These are phyloP conservation scores for Gossypium sturtianum DNA, from an alignment of 345 rosid genomes.

Conservation along the genomic window DNA sequence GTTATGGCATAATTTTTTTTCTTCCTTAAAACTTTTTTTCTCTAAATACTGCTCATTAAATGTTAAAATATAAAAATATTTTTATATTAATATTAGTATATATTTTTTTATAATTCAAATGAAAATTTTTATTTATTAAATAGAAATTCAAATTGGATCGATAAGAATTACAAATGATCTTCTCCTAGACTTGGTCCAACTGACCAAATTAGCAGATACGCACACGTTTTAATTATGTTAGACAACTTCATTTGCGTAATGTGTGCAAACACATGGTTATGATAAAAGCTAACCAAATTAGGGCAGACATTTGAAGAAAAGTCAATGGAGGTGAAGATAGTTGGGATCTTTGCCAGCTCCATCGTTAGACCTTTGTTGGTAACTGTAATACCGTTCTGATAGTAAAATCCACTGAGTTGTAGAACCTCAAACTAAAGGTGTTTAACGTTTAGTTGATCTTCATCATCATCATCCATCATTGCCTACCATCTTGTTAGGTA, in stretches of 20 bases:
- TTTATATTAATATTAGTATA: too few relatives aligned
- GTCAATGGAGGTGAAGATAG: constrained; percentile 34
- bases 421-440: constrained; percentile 17
- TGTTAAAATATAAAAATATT: too few relatives aligned
- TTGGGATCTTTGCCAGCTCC: constrained; percentile 39
- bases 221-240: neutral
- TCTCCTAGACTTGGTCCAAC: too few relatives aligned
- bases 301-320: neutral
- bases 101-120: too few relatives aligned
- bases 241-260: neutral
- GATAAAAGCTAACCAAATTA: neutral
- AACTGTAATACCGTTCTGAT: constrained; percentile 34
- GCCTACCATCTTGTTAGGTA: constrained; percentile 24
- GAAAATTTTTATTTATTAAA: too few relatives aligned
- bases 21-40: too few relatives aligned
- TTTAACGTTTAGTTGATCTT: neutral
- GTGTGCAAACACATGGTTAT: neutral
- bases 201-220: too few relatives aligned
- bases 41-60: too few relatives aligned
- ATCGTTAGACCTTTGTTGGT: constrained; percentile 36
- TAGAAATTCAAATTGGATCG: too few relatives aligned
- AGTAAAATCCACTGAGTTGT: constrained; percentile 10
- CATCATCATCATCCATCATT: constrained; percentile 24
- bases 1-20: too few relatives aligned
- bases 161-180: too few relatives aligned